These are phyloP conservation scores for Podospora tetraspora DNA, from an alignment of 495 filamentous ascomycete genomes.

Conservation along the genomic window DNA sequence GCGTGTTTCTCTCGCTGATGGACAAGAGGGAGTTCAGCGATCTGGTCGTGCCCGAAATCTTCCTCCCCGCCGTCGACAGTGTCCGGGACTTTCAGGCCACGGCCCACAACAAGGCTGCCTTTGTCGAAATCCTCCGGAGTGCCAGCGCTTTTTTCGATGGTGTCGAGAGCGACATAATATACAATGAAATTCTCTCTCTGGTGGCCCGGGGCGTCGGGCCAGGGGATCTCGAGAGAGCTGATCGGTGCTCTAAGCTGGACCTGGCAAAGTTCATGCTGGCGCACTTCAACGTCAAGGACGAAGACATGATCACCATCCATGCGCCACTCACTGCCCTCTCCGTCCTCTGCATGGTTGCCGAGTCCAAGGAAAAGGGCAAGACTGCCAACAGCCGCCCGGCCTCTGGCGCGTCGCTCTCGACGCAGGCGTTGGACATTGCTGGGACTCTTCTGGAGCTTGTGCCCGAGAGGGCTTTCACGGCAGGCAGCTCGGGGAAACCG, in stretches of 20 bases:
- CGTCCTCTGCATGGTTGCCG: conserved; percentile 57
- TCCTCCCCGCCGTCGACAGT: conserved; percentile 76
- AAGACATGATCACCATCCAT: conserved; percentile 89
- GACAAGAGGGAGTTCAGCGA: conserved; percentile 96
- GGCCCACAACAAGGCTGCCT: conserved; percentile 56
- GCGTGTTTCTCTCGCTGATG: conserved; percentile 92
- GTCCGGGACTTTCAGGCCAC: conserved; percentile 63
- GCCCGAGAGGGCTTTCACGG: conserved; percentile 63
- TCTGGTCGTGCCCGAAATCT: conserved; percentile 78
- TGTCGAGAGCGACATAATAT: conserved; percentile 89
- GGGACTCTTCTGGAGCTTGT: conserved; percentile 57
- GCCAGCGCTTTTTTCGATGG: conserved; percentile 96
- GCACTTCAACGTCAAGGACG: conserved; percentile 89
- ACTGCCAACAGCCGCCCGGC: conserved; percentile 1
- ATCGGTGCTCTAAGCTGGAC: conserved; percentile 55
- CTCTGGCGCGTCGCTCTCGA: conserved; percentile 17
- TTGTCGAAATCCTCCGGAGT: conserved; percentile 83
- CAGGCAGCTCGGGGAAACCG: conserved; percentile 24
- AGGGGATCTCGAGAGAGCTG: conserved; percentile 32
- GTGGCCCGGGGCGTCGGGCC: conserved; percentile 53
- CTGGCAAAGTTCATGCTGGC: conserved; percentile 76
- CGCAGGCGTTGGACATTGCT: conserved; percentile 48
- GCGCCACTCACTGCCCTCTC: conserved; percentile 69
- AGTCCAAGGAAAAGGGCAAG: conserved; percentile 28
- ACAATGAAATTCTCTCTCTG: conserved; percentile 66